Conservation (phyloP, 2,329 filamentous ascomycete species). For the Orbilia brochopaga region DNA sequence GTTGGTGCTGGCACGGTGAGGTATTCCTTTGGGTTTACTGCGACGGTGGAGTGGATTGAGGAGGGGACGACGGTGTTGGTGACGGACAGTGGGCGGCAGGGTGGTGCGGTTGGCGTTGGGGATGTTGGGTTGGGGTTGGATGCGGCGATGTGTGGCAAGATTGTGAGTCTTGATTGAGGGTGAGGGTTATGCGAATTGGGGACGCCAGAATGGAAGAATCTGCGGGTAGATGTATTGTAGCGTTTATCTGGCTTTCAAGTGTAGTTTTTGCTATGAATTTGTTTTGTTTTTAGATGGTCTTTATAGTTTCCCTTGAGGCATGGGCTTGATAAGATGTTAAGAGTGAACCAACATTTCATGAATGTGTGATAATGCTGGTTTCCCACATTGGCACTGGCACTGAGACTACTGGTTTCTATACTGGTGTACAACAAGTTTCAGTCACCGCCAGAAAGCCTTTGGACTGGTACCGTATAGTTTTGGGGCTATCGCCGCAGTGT, state of each 20-base stretch:
- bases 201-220: not conserved
- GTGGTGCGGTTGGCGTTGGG: constrained; percentile 49
- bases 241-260: not conserved
- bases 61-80: constrained; percentile 53
- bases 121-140: constrained; percentile 49
- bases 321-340: too few relatives aligned
- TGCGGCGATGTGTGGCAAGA: constrained; percentile 48
- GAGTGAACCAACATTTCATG: too few relatives aligned
- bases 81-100: constrained; percentile 51
- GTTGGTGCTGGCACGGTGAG: constrained; percentile 24
- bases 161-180: constrained; percentile 37
- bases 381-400: too few relatives aligned
- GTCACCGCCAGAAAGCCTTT: too few relatives aligned
- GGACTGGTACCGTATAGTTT: too few relatives aligned
- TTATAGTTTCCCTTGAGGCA: too few relatives aligned
- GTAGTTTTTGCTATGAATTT: not conserved
- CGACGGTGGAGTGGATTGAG: constrained; percentile 54
- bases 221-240: not conserved
- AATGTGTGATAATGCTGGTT: too few relatives aligned
- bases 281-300: not conserved
- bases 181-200: not conserved
- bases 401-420: too few relatives aligned
- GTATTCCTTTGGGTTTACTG: constrained; percentile 46
- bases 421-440: too few relatives aligned
- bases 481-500: too few relatives aligned